Evolutionary conservation across 2,329 filamentous ascomycete species (phyloP), one percentile per base, ranked within the genome.

Genomic region (Trichoderma sp.): DNA sequence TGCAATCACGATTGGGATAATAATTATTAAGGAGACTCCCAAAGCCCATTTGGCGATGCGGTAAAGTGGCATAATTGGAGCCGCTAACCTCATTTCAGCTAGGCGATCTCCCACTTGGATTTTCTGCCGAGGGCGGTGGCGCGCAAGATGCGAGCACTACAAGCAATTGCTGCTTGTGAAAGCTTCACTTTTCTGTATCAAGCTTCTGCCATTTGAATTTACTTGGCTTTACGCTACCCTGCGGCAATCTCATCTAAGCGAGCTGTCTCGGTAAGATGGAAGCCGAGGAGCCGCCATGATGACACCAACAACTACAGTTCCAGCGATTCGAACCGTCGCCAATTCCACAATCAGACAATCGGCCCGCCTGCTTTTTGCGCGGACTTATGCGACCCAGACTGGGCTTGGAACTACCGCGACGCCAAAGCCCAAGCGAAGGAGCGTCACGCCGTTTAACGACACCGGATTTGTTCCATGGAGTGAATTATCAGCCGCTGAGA

Each of bases 361-460:
- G 55, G 71, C 82, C 62, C 78, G 79, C 47, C 72, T 82, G 52
- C 69, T 83, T 55, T 72, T 79, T 40, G 78, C 79, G 71, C 85
- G 88, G 75, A 77, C 80, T 62, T 91, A 90, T 81, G 86, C 89
- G 70, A 89, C 88, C 56, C 84, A 90, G 61, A 86, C 82, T 70
- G 82, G 81, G 70, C 73, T 84, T 24, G 78, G 77, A 24, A 73
- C 81, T 16, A 72, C 77, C 6, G 70, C 79, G 0, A 70, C 71
- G 71, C 73, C 84, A 40, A 61, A 61, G 14, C 78, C 89, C 31
- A 87, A 85, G 72, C 86, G 92, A 66, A 89, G 87, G 75, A 85
- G 89, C 49, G 89, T 97, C 31, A 97, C 94, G 0, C 87, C 95
- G 0, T 90, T 94, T 75, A 96, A 93, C 74, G 95, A 97, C 74